phyloP scores from a whole-genome alignment of 202 grass and related monocot species.

The Musa balbisiana region DNA sequence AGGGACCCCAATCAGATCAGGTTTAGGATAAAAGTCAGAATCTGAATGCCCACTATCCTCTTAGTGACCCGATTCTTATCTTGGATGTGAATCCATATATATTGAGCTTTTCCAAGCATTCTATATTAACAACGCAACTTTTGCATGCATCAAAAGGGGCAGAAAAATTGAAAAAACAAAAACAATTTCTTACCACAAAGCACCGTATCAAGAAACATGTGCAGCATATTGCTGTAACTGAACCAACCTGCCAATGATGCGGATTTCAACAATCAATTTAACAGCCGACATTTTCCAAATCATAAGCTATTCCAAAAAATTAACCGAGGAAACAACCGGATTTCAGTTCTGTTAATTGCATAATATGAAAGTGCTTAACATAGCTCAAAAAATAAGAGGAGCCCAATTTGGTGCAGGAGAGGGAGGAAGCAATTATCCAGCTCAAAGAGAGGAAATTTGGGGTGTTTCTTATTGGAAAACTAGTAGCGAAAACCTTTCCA shows the following conservation, averaged over 20 bases:
- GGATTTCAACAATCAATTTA: not conserved
- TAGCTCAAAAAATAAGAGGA: not conserved
- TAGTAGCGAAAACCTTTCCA: too few relatives aligned
- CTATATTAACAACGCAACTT: too few relatives aligned
- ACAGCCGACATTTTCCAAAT: not conserved
- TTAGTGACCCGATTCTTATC: not conserved
- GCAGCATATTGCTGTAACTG: slow-evolving; percentile 31
- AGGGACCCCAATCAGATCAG: not conserved
- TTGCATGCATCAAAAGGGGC: too few relatives aligned
- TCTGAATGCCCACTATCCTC: not conserved
- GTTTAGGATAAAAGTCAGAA: not conserved
- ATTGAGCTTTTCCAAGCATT: too few relatives aligned
- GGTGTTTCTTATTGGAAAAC: not conserved
- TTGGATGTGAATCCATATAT: not conserved
- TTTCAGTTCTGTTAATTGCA: not conserved
- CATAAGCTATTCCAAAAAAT: not conserved
- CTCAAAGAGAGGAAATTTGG: not conserved
- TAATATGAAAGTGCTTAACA: not conserved
- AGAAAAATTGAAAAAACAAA: not conserved
- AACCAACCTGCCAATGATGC: slow-evolving; percentile 52
- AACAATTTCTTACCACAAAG: slow-evolving; percentile 3
- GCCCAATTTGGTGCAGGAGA: too few relatives aligned
- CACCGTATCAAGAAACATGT: slow-evolving; percentile 10
- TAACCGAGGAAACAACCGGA: not conserved
- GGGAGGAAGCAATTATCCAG: too few relatives aligned